Evolutionary conservation across 148 eudicot species (phyloP).

Genomic region (Mesembryanthemum crystallinum): DNA sequence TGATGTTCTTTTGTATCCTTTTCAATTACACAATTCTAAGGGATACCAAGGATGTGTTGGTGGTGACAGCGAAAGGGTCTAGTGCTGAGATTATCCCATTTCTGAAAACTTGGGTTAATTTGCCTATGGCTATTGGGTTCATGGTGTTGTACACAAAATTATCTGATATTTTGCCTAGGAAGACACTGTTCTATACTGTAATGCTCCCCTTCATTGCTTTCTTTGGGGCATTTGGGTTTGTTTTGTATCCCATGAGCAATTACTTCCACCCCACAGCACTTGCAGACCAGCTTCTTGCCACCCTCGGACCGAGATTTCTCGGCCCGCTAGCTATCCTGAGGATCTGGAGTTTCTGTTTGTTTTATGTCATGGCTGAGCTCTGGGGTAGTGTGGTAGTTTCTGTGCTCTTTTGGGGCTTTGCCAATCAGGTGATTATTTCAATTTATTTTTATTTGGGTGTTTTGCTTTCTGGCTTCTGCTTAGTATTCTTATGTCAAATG

Average conservation of each 20-base stretch:
- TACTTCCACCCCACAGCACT: slow-evolving; percentile 88
- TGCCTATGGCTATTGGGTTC: slow-evolving; percentile 98
- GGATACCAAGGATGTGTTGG: slow-evolving; percentile 97
- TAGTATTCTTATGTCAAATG: neutral
- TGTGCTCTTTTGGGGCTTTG: slow-evolving; percentile 98
- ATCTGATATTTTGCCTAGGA: slow-evolving; percentile 78
- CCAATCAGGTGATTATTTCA: slow-evolving; percentile 76
- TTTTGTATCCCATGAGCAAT: slow-evolving; percentile 80
- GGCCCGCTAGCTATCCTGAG: slow-evolving; percentile 97
- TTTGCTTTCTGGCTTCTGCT: no score
- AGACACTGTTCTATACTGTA: slow-evolving; percentile 73
- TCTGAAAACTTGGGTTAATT: slow-evolving; percentile 95
- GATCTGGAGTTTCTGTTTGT: slow-evolving; percentile 99
- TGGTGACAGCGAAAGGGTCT: slow-evolving; percentile 93
- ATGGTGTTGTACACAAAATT: slow-evolving; percentile 84
- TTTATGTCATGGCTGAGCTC: slow-evolving; percentile 99
- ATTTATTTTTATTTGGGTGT: neutral
- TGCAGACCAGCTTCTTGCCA: slow-evolving; percentile 74
- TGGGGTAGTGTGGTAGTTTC: slow-evolving; percentile 99
- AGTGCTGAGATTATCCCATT: slow-evolving; percentile 99
- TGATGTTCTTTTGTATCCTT: slow-evolving; percentile 94
- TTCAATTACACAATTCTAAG: slow-evolving; percentile 92
- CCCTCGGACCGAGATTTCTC: slow-evolving; percentile 81
- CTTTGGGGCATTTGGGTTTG: slow-evolving; percentile 96
- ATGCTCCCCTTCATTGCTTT: slow-evolving; percentile 91